Conservation (phyloP, 2,329 filamentous ascomycete species). For the Hypocrella siamensis region DNA sequence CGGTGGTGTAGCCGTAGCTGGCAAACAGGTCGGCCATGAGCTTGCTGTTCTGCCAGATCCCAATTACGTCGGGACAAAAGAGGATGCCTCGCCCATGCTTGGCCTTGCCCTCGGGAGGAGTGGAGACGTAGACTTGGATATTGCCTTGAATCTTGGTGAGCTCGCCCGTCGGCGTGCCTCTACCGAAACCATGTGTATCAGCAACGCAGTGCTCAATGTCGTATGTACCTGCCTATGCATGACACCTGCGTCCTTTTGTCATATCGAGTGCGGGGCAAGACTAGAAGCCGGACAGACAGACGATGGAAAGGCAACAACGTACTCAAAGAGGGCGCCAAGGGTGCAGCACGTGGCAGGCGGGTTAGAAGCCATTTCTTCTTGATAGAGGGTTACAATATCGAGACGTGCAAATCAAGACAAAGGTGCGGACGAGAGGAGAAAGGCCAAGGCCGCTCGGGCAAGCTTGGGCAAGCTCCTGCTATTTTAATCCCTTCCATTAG, state of each 20-base stretch:
- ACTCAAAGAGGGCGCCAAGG: conserved; percentile 37
- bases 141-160: conserved; percentile 23
- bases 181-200: no score
- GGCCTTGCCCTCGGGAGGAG: conserved; percentile 16
- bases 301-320: conserved; percentile 11
- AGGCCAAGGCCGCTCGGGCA: no score
- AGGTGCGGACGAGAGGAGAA: no score
- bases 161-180: conserved; percentile 31
- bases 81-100: conserved; percentile 16
- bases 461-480: no score
- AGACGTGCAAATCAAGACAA: no score
- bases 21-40: conserved; percentile 25
- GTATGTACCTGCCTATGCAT: neutral
- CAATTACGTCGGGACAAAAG: conserved; percentile 21
- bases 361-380: conserved; percentile 33
- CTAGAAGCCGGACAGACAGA: neutral
- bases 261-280: neutral
- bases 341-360: conserved; percentile 36
- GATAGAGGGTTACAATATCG: no score
- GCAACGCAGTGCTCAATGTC: neutral
- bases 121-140: conserved; percentile 36
- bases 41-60: conserved; percentile 23
- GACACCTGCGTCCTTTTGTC: no score
- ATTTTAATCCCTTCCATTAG: no score
- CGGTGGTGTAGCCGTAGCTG: conserved; percentile 20